phyloP scores from a whole-genome alignment of 1,139 yeast genomes.

The Kodamaea ohmeri region DNA sequence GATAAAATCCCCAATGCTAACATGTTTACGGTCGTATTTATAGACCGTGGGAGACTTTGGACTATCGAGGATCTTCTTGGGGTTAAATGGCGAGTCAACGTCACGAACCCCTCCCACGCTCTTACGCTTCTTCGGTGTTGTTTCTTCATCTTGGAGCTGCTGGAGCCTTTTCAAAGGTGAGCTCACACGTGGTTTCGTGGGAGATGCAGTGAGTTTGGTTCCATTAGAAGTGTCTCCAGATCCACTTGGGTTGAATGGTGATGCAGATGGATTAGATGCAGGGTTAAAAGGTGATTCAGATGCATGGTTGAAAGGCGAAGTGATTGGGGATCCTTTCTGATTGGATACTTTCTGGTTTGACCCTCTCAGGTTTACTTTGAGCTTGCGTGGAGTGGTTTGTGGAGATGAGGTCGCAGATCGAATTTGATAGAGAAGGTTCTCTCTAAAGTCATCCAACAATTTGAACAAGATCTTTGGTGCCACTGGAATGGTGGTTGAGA shows the following conservation, averaged over 20 bases:
- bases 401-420: slow-evolving; percentile 36
- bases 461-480: slow-evolving; percentile 47
- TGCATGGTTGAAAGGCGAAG: slow-evolving; percentile 1
- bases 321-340: background rate
- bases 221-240: too few relatives aligned
- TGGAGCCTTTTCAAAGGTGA: slow-evolving; percentile 33
- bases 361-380: slow-evolving; percentile 12
- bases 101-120: slow-evolving; percentile 16
- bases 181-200: slow-evolving; percentile 20
- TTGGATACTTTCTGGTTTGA: too few relatives aligned
- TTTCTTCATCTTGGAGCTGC: slow-evolving; percentile 18
- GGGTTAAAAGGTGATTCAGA: background rate
- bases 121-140: slow-evolving; percentile 8
- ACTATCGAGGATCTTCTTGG: slow-evolving; percentile 18
- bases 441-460: slow-evolving; percentile 46
- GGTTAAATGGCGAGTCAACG: slow-evolving; percentile 35
- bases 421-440: slow-evolving; percentile 25
- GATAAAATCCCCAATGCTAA: slow-evolving; percentile 50
- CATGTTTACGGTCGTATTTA: slow-evolving; percentile 26
- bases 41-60: slow-evolving; percentile 18
- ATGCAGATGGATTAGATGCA: too few relatives aligned
- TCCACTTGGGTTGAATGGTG: too few relatives aligned
- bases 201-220: slow-evolving; percentile 8
- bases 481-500: slow-evolving; percentile 51
- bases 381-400: slow-evolving; percentile 17